These are phyloP conservation scores for Bombardia bombarda DNA, from an alignment of 495 filamentous ascomycete species.

Conservation along the genomic window DNA sequence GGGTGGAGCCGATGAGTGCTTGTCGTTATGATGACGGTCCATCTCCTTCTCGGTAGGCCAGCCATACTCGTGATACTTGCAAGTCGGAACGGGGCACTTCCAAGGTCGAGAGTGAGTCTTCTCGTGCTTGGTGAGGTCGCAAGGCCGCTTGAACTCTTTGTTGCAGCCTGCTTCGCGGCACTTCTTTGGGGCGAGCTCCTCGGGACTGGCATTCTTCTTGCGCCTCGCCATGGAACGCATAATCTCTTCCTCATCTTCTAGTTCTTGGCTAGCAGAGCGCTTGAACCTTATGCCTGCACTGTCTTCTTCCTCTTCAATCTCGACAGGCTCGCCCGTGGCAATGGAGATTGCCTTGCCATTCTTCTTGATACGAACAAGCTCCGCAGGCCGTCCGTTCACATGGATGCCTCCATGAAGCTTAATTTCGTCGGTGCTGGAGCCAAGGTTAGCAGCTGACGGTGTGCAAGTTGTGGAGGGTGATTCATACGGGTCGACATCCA, in stretches of 20 bases:
- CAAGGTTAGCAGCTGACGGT: constrained; percentile 31
- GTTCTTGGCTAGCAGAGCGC: constrained; percentile 52
- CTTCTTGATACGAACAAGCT: constrained; percentile 68
- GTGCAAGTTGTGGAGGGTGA: background rate
- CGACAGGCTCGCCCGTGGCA: constrained; percentile 48
- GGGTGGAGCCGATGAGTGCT: constrained; percentile 70
- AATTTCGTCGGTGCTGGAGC: constrained; percentile 53
- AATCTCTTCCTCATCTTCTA: constrained; percentile 64
- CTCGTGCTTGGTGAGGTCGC: constrained; percentile 90
- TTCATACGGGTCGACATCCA: constrained; percentile 48
- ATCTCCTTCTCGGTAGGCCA: constrained; percentile 98
- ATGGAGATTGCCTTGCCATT: constrained; percentile 71
- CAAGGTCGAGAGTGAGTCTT: constrained; percentile 94
- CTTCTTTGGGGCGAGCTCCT: constrained; percentile 63
- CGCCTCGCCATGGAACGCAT: constrained; percentile 83
- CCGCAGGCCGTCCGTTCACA: constrained; percentile 65
- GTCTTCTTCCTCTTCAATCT: constrained; percentile 39
- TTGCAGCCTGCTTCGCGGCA: constrained; percentile 63
- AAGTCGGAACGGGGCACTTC: constrained; percentile 74
- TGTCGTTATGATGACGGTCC: constrained; percentile 91
- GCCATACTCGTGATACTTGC: constrained; percentile 80
- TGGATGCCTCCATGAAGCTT: constrained; percentile 68
- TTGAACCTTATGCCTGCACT: constrained; percentile 45
- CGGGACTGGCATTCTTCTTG: constrained; percentile 67
- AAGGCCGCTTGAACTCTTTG: constrained; percentile 88